phyloP scores from a whole-genome alignment of 2,329 filamentous ascomycete genomes.

The Monosporascus ibericus region DNA sequence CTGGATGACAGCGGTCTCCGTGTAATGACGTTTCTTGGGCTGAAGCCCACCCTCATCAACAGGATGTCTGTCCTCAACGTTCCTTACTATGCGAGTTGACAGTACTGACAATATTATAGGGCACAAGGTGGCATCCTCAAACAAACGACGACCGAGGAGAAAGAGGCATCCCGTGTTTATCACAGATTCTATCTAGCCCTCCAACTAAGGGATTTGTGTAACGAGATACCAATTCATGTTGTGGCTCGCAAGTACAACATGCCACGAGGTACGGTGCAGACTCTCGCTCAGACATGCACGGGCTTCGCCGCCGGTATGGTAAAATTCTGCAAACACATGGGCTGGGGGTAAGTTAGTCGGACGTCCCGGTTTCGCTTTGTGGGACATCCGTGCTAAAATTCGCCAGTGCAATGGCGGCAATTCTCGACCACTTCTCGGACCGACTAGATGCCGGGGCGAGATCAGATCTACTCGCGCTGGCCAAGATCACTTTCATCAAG shows the following conservation, averaged over 20 bases:
- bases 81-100: not conserved
- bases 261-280: slow-evolving; percentile 66
- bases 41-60: slow-evolving; percentile 62
- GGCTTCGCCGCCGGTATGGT: slow-evolving; percentile 76
- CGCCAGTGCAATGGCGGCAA: slow-evolving; percentile 58
- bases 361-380: not conserved
- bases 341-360: slow-evolving; percentile 51
- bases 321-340: slow-evolving; percentile 73
- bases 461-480: slow-evolving; percentile 63
- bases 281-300: slow-evolving; percentile 66
- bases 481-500: slow-evolving; percentile 69
- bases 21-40: slow-evolving; percentile 60
- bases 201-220: slow-evolving; percentile 73
- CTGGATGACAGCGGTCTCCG: slow-evolving; percentile 67
- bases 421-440: slow-evolving; percentile 70
- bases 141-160: slow-evolving; percentile 55
- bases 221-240: slow-evolving; percentile 64
- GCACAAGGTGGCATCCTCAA: slow-evolving; percentile 60
- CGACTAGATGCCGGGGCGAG: slow-evolving; percentile 66
- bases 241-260: slow-evolving; percentile 67
- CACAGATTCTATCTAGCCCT: slow-evolving; percentile 68
- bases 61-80: slow-evolving; percentile 45
- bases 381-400: slow-evolving; percentile 6
- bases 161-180: slow-evolving; percentile 57
- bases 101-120: slow-evolving; percentile 33